phyloP scores from a whole-genome alignment of 352 stramenopile species.

The Globisporangium echinulatum region DNA sequence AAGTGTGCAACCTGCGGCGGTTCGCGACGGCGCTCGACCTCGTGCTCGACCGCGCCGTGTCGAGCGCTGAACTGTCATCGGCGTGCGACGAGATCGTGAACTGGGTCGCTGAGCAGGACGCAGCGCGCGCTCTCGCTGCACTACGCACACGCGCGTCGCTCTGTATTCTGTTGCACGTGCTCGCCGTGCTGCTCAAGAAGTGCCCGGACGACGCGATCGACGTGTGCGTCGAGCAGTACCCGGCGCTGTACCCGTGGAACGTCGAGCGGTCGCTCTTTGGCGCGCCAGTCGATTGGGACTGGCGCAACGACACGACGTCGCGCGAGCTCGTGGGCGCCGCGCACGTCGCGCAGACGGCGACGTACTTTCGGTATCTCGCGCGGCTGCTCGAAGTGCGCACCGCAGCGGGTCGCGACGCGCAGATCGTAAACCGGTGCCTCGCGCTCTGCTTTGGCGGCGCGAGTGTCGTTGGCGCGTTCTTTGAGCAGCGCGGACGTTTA shows the following conservation, averaged over 20 bases:
- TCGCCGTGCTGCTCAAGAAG: conserved; percentile 81
- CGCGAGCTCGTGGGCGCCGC: conserved; percentile 26
- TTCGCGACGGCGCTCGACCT: conserved; percentile 60
- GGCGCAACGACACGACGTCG: not conserved
- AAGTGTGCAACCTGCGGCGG: conserved; percentile 67
- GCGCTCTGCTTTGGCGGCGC: conserved; percentile 48
- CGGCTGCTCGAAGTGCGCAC: conserved; percentile 44
- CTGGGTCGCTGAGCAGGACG: conserved; percentile 65
- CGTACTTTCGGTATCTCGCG: conserved; percentile 68
- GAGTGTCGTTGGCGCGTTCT: conserved; percentile 43
- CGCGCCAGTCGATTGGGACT: conserved; percentile 25
- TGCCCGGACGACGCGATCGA: conserved; percentile 62
- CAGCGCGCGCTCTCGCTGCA: conserved; percentile 29
- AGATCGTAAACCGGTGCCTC: conserved; percentile 59
- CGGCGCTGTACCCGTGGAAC: conserved; percentile 73
- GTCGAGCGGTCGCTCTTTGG: conserved; percentile 77
- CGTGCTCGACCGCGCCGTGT: conserved; percentile 73
- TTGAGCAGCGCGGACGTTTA: conserved; percentile 27
- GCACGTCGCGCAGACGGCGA: conserved; percentile 36
- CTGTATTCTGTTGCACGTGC: conserved; percentile 66
- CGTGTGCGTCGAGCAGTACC: conserved; percentile 64
- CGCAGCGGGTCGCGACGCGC: conserved; percentile 32
- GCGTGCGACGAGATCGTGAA: conserved; percentile 76
- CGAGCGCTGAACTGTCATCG: conserved; percentile 70
- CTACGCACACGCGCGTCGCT: conserved; percentile 58